A percentile compares a stretch with the other conserved stretches of the same genome.
Conservation (phyloP, 257 asterid species). For the Fraxinus quadrangulata region DNA sequence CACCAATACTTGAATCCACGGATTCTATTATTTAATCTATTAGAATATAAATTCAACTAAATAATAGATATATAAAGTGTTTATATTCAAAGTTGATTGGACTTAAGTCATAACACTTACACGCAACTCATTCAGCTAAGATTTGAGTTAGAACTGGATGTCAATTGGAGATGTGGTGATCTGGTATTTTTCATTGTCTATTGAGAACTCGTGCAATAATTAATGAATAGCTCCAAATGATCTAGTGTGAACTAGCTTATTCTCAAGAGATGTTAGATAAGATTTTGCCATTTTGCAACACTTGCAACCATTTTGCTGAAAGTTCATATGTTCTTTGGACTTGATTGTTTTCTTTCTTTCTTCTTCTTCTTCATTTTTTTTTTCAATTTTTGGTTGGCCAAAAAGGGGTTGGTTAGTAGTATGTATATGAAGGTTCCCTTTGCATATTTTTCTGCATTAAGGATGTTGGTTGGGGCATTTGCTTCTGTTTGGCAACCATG, state of each 20-base stretch:
- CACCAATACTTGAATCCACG: too few species aligned
- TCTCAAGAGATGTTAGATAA: background rate
- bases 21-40: too few species aligned
- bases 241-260: background rate
- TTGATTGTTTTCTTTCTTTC: too few species aligned
- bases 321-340: background rate
- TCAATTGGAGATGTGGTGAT: conserved; percentile 14
- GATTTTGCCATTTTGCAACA: background rate
- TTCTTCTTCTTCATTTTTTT: too few species aligned
- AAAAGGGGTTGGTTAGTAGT: too few species aligned
- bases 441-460: background rate
- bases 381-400: background rate
- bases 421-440: background rate
- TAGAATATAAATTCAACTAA: too few species aligned
- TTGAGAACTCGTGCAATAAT: conserved; percentile 16
- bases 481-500: background rate
- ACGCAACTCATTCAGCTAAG: conserved; percentile 80
- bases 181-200: conserved; percentile 41
- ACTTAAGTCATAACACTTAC: too few species aligned
- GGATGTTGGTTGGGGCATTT: background rate
- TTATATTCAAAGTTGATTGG: too few species aligned
- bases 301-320: background rate
- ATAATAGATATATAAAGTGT: too few species aligned
- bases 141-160: conserved; percentile 62
- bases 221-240: background rate